phyloP scores from a whole-genome alignment of 257 asterid genomes.

The Scutellaria baicalensis region DNA sequence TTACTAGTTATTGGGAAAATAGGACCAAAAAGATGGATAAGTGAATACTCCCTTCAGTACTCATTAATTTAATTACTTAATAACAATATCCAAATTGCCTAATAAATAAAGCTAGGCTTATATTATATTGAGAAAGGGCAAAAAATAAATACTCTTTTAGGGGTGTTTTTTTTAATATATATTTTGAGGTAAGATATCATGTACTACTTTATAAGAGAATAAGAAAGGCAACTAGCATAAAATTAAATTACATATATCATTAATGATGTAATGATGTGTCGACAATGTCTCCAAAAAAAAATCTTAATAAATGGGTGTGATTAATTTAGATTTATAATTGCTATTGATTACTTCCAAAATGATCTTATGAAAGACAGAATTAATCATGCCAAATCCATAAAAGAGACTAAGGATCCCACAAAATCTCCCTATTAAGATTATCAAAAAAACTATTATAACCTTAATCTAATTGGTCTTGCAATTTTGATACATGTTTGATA shows the following conservation, averaged over 20 bases:
- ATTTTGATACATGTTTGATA: neutral
- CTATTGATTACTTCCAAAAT: conserved; percentile 25
- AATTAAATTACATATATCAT: neutral
- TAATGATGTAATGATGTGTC: neutral
- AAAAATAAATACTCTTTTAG: no score
- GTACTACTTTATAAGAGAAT: no score
- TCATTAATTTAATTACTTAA: no score
- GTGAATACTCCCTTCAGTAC: no score
- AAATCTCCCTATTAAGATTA: conserved; percentile 26
- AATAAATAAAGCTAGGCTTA: no score
- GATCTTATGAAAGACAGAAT: conserved; percentile 25
- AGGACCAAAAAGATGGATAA: no score
- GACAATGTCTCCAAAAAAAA: neutral
- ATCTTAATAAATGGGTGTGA: conserved; percentile 1
- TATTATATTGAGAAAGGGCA: no score
- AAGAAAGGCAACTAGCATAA: neutral
- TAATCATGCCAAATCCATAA: conserved; percentile 29
- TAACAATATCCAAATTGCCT: no score
- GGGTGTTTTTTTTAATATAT: no score
- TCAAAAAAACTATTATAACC: conserved; percentile 2
- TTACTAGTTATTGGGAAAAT: neutral
- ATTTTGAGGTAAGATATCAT: no score
- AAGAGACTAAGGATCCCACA: conserved; percentile 36
- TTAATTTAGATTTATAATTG: conserved; percentile 10
- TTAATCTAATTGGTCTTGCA: neutral